Conservation (phyloP, 805 yeast species). For the Wickerhamiella azyma region DNA sequence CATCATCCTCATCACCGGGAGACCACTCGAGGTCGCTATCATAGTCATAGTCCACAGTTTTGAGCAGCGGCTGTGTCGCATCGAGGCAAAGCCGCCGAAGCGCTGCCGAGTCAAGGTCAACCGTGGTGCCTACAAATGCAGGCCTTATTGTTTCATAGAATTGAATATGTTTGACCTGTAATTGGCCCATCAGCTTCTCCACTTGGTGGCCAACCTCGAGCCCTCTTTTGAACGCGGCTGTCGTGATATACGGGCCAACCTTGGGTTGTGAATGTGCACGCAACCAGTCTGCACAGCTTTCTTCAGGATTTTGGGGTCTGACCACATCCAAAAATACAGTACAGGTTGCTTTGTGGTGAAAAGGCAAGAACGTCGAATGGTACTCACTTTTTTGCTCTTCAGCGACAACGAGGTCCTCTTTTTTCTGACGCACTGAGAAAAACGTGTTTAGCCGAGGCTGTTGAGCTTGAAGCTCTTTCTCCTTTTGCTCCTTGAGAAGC, state of each 20-base stretch:
- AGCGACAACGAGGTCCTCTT: neutral
- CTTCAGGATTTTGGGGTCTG: neutral
- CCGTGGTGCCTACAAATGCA: conserved; percentile 1
- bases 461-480: neutral
- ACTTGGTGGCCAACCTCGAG: neutral
- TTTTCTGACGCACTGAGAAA: neutral
- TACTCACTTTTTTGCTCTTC: neutral
- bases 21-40: conserved; percentile 6
- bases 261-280: neutral
- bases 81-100: neutral
- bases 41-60: neutral
- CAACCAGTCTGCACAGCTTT: neutral
- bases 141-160: conserved; percentile 1
- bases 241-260: neutral
- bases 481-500: neutral
- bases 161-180: neutral
- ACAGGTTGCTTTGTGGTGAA: neutral
- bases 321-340: neutral
- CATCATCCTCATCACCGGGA: conserved; percentile 8
- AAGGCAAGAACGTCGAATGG: neutral
- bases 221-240: neutral
- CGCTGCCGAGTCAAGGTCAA: neutral
- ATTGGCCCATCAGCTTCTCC: neutral
- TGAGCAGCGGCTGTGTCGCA: neutral
- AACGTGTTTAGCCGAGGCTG: conserved; percentile 4